Evolutionary conservation across 139 green algal species (phyloP).

Genomic region (Nannochloris sp.): DNA sequence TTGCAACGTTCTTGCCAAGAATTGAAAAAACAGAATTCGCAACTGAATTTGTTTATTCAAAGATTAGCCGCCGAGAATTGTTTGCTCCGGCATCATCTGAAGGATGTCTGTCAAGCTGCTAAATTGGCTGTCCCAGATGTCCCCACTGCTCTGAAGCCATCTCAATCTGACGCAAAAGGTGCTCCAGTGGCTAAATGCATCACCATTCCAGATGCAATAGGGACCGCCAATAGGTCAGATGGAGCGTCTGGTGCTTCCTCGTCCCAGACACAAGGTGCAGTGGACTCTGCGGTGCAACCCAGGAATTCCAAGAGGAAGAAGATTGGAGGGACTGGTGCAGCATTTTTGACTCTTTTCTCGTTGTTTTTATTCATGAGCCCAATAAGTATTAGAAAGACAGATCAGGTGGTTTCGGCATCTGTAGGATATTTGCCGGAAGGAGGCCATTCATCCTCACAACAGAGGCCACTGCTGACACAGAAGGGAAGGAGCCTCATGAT

Average conservation of each 20-base stretch:
- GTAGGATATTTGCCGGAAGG: neutral
- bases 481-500: neutral
- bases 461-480: neutral
- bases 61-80: constrained; percentile 51
- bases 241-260: neutral
- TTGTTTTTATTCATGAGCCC: constrained; percentile 40
- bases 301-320: constrained; percentile 4
- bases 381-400: neutral
- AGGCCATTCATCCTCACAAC: neutral
- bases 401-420: neutral
- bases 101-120: constrained; percentile 14
- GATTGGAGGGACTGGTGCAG: constrained; percentile 23
- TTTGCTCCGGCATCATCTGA: constrained; percentile 41
- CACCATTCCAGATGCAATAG: neutral
- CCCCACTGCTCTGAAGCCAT: neutral
- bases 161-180: neutral
- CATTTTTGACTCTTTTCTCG: constrained; percentile 39
- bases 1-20: constrained; percentile 31
- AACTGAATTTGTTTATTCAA: constrained; percentile 37
- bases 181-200: neutral
- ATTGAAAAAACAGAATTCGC: constrained; percentile 32
- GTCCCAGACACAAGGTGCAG: neutral
- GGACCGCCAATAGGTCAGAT: neutral
- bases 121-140: neutral
- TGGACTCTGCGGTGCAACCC: neutral